Base-by-base conservation (phyloP, 441 rosid species). In the Syzygium syzygioides region DNA sequence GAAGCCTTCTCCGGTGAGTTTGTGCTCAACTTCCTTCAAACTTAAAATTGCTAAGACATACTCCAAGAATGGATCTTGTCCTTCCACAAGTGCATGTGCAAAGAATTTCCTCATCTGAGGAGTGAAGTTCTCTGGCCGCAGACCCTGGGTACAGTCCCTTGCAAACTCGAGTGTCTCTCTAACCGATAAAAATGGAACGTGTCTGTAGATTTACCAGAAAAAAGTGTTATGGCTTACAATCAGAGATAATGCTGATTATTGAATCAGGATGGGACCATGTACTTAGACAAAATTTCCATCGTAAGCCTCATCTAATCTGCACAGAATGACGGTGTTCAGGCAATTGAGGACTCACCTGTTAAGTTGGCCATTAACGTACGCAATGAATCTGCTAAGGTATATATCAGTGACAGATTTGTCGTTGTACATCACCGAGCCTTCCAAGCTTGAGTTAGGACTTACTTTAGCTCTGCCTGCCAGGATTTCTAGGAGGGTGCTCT, bases 51-150 rank as follows among this genome's bases (percentile, higher is more conserved):
- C 88, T 52, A 90, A 83, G 11, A 90, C 85, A 83, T 89, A 88
- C 88, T 92, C 91, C 23, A 90, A 71, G 87, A 89, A 87, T 20
- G 93, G 90, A 89, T 90, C 93, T 85, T 91, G 93, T 60, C 91
- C 90, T 80, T 91, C 92, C 79, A 91, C 93, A 34, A 88, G 92
- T 28, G 90, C 92, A 71, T 91, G 92, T 14, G 93, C 93, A 53
- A 91, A 92, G 84, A 92, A 90, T 86, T 90, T 89, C 87, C 90
- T 89, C 91, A 92, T 90, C 71, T 90, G 88, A n/a, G 91, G 93
- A 48, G 92, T 88, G 89, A 92, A 90, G 87, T 90, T 90, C 86
- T 89, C 90, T n/a, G 88, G 90, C 19, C 57, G 88, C 80, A 90
- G 89, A 76, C 92, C 92, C 87, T 92, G 90, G 55, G 86, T 92